Evolutionary conservation across 345 rosid genomes (phyloP), one percentile per base, ranked within the genome.

Genomic region (Gossypium sturtianum): DNA sequence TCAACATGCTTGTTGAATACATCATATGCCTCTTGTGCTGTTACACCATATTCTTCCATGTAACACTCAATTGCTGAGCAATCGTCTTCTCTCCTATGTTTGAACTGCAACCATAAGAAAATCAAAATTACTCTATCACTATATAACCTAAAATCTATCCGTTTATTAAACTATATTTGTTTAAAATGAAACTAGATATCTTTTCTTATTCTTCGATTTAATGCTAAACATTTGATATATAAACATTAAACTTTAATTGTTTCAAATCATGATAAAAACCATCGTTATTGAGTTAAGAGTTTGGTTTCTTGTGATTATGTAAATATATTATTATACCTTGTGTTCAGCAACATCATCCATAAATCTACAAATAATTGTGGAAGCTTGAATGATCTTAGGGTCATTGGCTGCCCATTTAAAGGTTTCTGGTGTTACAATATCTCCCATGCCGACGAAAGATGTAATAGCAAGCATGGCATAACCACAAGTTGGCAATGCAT

Each of bases 331-430:
- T 1, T 49, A 48, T 68, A 72, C 75, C 66, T 73, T 61, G 43
- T 62, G 60, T 20, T 76, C 70, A 2, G 71, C 74, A 15, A 83
- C 45, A 12, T 83, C 88, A 53, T 77, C 76, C 82, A 81, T 83
- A 60, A 85, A 76, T 20, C 84, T 70, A 25, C 81, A 70, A 19
- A 79, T 70, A 15, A 51, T n/a, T 10, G 70, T 3, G 9, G 77
- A 25, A 25, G 82, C 80, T 69, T 4, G 71, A 2, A 81, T 19
- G 0, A 74, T 76, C 45, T 83, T 83, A 5, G 84, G 78, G 6
- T 62, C 54, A 4, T 0, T 17, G 1, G 44, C 9, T 0, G 48
- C 9, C 88, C 86, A 85, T 1, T 81, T 74, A 25, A 81, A 79
- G 11, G 41, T 65, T 8, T 81, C 78, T 12, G 77, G 48, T 0